phyloP scores from a whole-genome alignment of 495 filamentous ascomycete genomes.

The Paragyromitra xinjiangensis region DNA sequence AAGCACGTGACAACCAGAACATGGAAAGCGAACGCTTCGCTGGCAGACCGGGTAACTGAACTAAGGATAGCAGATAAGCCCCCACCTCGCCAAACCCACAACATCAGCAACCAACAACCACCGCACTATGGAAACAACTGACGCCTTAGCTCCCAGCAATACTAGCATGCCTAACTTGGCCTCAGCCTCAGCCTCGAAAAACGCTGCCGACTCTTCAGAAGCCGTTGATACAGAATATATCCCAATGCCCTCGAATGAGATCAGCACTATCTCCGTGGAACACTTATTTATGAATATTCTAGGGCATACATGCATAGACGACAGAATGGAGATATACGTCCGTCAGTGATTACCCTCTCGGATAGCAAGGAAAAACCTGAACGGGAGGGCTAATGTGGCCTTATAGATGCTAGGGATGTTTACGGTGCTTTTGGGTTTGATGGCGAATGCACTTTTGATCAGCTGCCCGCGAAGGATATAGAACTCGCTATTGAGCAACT shows the following conservation, averaged over 20 bases:
- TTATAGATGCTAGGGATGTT: neutral
- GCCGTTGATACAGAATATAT: neutral
- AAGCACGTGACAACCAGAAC: neutral
- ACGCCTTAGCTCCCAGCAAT: neutral
- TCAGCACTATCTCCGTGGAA: neutral
- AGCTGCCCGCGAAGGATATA: neutral
- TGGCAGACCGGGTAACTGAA: neutral
- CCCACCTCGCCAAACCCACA: neutral
- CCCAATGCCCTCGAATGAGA: neutral
- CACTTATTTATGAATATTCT: neutral
- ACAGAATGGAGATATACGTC: slow-evolving; percentile 1
- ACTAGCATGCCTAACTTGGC: neutral
- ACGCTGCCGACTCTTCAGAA: neutral
- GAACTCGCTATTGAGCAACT: neutral
- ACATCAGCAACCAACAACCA: neutral
- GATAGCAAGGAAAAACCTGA: neutral
- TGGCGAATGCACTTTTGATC: neutral
- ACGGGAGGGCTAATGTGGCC: neutral
- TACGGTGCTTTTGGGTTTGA: neutral
- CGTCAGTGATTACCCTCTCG: neutral
- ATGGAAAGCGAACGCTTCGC: neutral
- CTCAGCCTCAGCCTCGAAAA: neutral
- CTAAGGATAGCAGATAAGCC: neutral
- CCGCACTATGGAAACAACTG: neutral
- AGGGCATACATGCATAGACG: neutral